phyloP scores from a whole-genome alignment of 129 eudicot genomes.

The Lonicera japonica region DNA sequence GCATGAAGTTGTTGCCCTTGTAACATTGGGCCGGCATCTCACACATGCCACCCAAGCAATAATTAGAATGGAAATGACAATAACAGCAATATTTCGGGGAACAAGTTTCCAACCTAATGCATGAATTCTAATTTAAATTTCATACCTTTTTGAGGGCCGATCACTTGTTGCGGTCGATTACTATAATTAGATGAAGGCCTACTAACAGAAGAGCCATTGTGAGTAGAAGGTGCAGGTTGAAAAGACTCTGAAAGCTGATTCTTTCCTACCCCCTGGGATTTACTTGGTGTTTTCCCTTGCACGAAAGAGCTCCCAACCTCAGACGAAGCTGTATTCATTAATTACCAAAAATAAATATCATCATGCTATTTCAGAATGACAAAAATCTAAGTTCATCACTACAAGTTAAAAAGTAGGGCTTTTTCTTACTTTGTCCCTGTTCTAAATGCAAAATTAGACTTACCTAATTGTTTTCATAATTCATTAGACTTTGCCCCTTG shows the following conservation, averaged over 20 bases:
- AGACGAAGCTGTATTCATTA: slow-evolving; percentile 23
- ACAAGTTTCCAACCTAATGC: not conserved
- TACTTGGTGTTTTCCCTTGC: slow-evolving; percentile 33
- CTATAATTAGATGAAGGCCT: slow-evolving; percentile 41
- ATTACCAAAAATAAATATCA: slow-evolving; percentile 5
- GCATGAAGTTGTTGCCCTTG: too few relatives aligned
- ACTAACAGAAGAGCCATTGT: slow-evolving; percentile 25
- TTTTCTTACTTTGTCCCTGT: too few relatives aligned
- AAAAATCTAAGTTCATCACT: not conserved
- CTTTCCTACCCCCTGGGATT: slow-evolving; percentile 44
- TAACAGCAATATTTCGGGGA: not conserved
- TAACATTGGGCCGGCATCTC: too few relatives aligned
- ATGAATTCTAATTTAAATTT: not conserved
- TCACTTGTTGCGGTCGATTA: slow-evolving; percentile 32
- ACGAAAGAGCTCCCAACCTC: slow-evolving; percentile 29
- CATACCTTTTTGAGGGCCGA: slow-evolving; percentile 43
- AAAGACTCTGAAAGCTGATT: slow-evolving; percentile 40
- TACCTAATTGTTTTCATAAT: too few relatives aligned
- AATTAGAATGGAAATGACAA: not conserved
- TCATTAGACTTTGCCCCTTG: too few relatives aligned
- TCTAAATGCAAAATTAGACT: too few relatives aligned
- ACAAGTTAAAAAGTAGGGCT: too few relatives aligned
- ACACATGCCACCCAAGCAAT: too few relatives aligned
- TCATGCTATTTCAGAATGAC: not conserved
- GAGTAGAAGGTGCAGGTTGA: slow-evolving; percentile 22